Conservation (phyloP, 352 stramenopile species). For the Thalassiosira allenii region DNA sequence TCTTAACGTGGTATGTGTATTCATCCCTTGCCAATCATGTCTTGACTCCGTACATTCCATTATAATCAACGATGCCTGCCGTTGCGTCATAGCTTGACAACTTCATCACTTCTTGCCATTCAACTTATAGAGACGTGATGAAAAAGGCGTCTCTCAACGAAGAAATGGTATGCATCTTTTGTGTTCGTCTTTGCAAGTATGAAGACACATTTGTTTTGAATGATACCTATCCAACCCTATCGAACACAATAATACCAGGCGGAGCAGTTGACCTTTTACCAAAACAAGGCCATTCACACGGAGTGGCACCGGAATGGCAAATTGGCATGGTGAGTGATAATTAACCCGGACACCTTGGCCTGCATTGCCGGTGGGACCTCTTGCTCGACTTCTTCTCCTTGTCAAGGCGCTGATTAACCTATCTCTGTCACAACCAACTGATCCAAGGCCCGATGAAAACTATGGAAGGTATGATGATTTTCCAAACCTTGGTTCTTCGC, state of each 20-base stretch:
- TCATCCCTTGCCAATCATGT: no score
- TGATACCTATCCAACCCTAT: neutral
- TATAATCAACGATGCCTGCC: no score
- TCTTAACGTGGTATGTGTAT: no score
- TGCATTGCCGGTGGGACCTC: no score
- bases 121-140: constrained; percentile 60
- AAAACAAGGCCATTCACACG: constrained; percentile 32
- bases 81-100: no score
- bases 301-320: constrained; percentile 24
- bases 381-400: no score
- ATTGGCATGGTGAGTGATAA: no score
- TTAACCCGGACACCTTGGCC: no score
- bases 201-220: neutral
- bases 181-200: neutral
- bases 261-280: constrained; percentile 32
- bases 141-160: constrained; percentile 61
- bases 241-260: neutral
- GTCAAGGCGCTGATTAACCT: no score
- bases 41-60: no score
- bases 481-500: neutral
- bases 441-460: constrained; percentile 66
- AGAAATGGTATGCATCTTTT: constrained; percentile 32
- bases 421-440: no score
- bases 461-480: constrained; percentile 39
- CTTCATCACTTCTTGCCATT: constrained; percentile 54